Percentiles rank a stretch among this genome's conserved stretches.
Conservation (phyloP, 371 early-diverging fungal species). For the Apophysomyces sp. region DNA sequence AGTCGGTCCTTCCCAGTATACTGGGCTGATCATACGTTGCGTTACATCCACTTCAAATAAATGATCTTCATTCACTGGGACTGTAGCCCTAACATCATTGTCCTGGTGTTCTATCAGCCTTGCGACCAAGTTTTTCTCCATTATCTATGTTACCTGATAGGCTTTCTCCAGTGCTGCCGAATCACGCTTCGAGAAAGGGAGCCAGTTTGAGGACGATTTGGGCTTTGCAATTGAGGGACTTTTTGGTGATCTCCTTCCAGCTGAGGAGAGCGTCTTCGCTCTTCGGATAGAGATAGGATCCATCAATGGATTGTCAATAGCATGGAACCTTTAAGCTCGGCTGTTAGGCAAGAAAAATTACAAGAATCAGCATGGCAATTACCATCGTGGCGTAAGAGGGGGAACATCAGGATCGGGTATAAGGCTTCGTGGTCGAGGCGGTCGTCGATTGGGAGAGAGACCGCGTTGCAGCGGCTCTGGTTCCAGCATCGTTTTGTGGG, state of each 20-base stretch:
- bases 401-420: conserved; percentile 25
- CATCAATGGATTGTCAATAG: conserved; percentile 19
- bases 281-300: conserved; percentile 22
- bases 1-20: conserved; percentile 84
- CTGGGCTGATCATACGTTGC: conserved; percentile 68
- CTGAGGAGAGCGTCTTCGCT: conserved; percentile 2
- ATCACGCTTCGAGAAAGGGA: conserved; percentile 62
- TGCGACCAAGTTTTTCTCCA: background rate
- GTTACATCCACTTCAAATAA: conserved; percentile 78
- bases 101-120: background rate
- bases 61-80: conserved; percentile 72
- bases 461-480: conserved; percentile 1
- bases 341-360: background rate
- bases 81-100: conserved; percentile 28
- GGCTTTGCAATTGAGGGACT: background rate
- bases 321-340: conserved; percentile 16
- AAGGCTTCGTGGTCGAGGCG: conserved; percentile 14
- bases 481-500: background rate
- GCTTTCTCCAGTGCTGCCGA: conserved; percentile 59
- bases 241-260: conserved; percentile 8
- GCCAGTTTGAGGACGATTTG: conserved; percentile 52
- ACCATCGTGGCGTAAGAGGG: conserved; percentile 18
- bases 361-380: background rate
- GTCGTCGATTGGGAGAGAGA: conserved; percentile 7
- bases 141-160: conserved; percentile 30